Conservation (phyloP, 2,329 filamentous ascomycete species). For the Epichloe baconii region DNA sequence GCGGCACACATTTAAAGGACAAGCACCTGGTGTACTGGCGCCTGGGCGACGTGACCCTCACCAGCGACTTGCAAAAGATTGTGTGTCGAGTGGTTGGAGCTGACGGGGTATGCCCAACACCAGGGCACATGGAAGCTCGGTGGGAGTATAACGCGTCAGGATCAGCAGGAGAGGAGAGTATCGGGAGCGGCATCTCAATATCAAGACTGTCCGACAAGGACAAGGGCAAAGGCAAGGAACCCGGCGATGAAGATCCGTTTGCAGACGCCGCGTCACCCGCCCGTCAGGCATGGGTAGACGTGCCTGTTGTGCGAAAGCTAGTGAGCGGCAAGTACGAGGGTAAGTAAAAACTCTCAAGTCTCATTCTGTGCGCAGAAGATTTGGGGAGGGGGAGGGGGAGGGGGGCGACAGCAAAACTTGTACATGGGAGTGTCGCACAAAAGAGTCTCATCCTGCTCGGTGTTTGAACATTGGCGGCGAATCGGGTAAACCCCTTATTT, state of each 20-base stretch:
- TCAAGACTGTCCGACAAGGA: slow-evolving; percentile 36
- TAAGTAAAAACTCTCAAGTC: slow-evolving; percentile 6
- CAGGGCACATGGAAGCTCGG: slow-evolving; percentile 67
- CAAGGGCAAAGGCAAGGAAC: slow-evolving; percentile 43
- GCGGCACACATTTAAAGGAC: slow-evolving; percentile 67
- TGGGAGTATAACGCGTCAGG: slow-evolving; percentile 51
- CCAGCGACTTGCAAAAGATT: slow-evolving; percentile 57
- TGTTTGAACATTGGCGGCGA: not conserved
- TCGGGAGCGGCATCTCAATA: slow-evolving; percentile 52
- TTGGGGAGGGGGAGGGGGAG: not conserved
- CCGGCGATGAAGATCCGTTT: slow-evolving; percentile 51
- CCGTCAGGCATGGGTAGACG: slow-evolving; percentile 46
- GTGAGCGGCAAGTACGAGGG: slow-evolving; percentile 66
- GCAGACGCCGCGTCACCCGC: slow-evolving; percentile 33
- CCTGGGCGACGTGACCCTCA: slow-evolving; percentile 59
- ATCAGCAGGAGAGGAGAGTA: slow-evolving; percentile 27
- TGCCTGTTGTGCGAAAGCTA: slow-evolving; percentile 54
- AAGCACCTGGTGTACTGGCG: slow-evolving; percentile 71
- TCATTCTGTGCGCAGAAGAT: not conserved
- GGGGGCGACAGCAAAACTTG: not conserved
- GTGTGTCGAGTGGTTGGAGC: slow-evolving; percentile 69
- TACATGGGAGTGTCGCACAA: not conserved
- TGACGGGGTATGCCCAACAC: slow-evolving; percentile 54
- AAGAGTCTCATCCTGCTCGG: not conserved
- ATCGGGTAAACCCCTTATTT: not conserved